Percentiles rank a stretch among this genome's conserved stretches.
These are phyloP conservation scores for Echinochloa phyllopogon DNA, from an alignment of 176 grass and related monocot species.

Conservation along the genomic window DNA sequence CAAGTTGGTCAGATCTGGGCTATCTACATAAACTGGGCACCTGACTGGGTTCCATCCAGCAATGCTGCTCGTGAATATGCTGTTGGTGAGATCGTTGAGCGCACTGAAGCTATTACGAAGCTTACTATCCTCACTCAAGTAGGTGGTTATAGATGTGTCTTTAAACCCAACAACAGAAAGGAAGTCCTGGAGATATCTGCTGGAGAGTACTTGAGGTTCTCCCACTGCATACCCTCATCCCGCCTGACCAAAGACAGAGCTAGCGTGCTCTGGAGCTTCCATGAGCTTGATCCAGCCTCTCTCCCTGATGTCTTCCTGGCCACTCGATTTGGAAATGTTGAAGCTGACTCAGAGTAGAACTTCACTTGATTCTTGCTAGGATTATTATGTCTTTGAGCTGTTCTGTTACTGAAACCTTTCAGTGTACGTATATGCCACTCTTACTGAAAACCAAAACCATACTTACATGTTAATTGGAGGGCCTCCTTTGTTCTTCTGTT, in stretches of 20 bases:
- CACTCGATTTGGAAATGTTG: no score
- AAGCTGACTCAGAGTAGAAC: no score
- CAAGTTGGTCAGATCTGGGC: constrained; percentile 70
- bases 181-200: constrained; percentile 49
- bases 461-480: no score
- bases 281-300: constrained; percentile 81
- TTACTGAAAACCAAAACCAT: no score
- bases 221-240: constrained; percentile 71
- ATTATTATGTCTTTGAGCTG: no score
- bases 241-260: constrained; percentile 61
- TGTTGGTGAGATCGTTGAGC: constrained; percentile 54
- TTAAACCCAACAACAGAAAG: background rate
- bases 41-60: constrained; percentile 48
- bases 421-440: no score
- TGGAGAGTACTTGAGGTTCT: constrained; percentile 63
- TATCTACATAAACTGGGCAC: constrained; percentile 73
- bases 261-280: constrained; percentile 65
- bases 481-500: no score
- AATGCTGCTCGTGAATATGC: constrained; percentile 51
- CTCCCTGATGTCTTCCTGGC: constrained; percentile 42
- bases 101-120: constrained; percentile 44
- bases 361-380: no score
- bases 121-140: constrained; percentile 49
- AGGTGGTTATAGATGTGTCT: constrained; percentile 55
- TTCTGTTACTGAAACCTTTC: no score